Evolutionary conservation across 768 basidiomycete species (phyloP).

Genomic region (Mycena indigotica): DNA sequence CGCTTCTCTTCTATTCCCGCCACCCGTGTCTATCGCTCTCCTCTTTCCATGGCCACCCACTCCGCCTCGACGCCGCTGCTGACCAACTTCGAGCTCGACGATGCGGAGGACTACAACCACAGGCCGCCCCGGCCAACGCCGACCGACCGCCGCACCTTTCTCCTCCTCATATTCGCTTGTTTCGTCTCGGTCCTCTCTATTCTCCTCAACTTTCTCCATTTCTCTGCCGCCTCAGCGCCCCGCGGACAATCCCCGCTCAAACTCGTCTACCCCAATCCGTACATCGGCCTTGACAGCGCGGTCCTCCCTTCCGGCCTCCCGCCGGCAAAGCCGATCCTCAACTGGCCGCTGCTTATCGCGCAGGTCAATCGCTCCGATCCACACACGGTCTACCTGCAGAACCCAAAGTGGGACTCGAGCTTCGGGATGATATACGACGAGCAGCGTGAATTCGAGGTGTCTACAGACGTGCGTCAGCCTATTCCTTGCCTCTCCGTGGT

Average conservation of each 20-base stretch:
- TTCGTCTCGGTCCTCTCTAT: background rate
- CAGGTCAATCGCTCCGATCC: conserved; percentile 12
- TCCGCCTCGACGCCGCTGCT: conserved; percentile 2
- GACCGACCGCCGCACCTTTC: background rate
- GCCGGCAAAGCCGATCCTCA: conserved; percentile 4
- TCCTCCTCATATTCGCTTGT: conserved; percentile 1
- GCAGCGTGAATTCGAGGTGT: background rate
- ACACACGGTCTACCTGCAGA: conserved; percentile 1
- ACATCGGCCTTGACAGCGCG: conserved; percentile 10
- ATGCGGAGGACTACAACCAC: background rate
- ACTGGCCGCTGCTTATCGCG: conserved; percentile 7
- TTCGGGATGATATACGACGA: conserved; percentile 19
- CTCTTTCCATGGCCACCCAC: background rate
- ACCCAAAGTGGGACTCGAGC: background rate
- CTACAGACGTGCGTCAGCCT: background rate
- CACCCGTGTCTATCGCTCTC: no score
- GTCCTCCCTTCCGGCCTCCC: background rate
- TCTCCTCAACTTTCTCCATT: background rate
- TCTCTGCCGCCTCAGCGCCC: background rate
- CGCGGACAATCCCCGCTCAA: background rate
- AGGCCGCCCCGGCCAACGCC: background rate
- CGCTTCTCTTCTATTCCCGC: no score
- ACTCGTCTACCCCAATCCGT: conserved; percentile 10
- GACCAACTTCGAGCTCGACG: background rate
- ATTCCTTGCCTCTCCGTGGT: background rate